Evolutionary conservation across 1,139 yeast genomes (phyloP).

Genomic region (Yamadazyma diospyri): DNA sequence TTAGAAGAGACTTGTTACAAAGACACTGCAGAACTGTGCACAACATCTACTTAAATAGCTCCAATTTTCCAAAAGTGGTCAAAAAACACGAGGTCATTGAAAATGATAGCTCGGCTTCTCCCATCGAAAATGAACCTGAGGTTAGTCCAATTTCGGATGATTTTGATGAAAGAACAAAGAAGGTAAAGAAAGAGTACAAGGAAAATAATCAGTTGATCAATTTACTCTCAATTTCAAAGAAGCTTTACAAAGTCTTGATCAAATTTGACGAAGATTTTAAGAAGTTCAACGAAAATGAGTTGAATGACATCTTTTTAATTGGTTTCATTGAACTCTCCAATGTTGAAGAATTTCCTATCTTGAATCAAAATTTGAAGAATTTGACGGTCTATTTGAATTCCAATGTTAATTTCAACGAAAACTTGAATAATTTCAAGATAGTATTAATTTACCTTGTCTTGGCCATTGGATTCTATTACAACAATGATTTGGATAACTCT

Average conservation of each 20-base stretch:
- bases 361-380: conserved; percentile 21
- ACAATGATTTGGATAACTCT: conserved; percentile 21
- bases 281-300: conserved; percentile 13
- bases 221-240: conserved; percentile 33
- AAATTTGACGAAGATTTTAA: conserved; percentile 17
- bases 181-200: conserved; percentile 3
- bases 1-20: conserved; percentile 69
- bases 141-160: too few species aligned
- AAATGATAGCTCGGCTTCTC: background rate
- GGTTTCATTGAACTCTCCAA: conserved; percentile 26
- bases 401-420: conserved; percentile 6
- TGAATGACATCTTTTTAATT: conserved; percentile 29
- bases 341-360: conserved; percentile 16
- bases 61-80: conserved; percentile 6
- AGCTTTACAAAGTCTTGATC: conserved; percentile 22
- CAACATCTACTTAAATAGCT: conserved; percentile 22
- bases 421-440: conserved; percentile 23
- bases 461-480: conserved; percentile 23
- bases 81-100: conserved; percentile 3
- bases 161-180: too few species aligned
- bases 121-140: background rate
- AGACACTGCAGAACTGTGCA: conserved; percentile 81
- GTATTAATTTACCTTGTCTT: conserved; percentile 27
- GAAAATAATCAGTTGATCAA: conserved; percentile 26
- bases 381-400: conserved; percentile 25